These are phyloP conservation scores for Cryphonectria radicalis DNA, from an alignment of 2,329 filamentous ascomycete species.

Conservation along the genomic window DNA sequence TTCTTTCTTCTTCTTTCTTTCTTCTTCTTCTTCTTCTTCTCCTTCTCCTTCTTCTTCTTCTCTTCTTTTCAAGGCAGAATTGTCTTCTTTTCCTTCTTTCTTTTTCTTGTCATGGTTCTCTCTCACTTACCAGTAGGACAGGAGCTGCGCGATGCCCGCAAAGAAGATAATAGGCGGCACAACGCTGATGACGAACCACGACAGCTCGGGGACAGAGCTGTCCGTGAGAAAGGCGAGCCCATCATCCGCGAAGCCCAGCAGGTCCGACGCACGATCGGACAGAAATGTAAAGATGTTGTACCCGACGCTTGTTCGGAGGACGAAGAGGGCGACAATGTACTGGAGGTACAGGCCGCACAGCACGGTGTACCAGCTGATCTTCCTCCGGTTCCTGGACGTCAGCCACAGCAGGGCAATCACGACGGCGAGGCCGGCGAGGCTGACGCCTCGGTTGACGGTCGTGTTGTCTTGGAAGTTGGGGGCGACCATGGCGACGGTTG, in stretches of 20 bases:
- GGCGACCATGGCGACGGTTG: slow-evolving; percentile 79
- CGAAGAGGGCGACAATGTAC: slow-evolving; percentile 87
- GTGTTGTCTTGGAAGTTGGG: slow-evolving; percentile 76
- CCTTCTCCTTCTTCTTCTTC: too few relatives aligned
- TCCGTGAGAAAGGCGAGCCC: slow-evolving; percentile 76
- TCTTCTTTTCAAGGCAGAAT: too few relatives aligned
- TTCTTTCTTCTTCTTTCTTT: too few relatives aligned
- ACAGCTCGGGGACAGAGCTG: slow-evolving; percentile 43
- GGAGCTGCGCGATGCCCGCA: slow-evolving; percentile 84
- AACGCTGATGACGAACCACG: slow-evolving; percentile 77
- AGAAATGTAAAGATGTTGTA: slow-evolving; percentile 94
- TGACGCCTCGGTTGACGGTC: slow-evolving; percentile 77
- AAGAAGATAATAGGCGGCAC: slow-evolving; percentile 97
- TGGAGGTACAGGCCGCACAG: slow-evolving; percentile 88
- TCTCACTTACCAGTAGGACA: slow-evolving; percentile 66
- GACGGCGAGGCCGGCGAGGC: slow-evolving; percentile 76
- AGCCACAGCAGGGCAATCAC: slow-evolving; percentile 69
- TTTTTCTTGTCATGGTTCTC: background rate
- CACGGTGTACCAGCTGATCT: slow-evolving; percentile 75
- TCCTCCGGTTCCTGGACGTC: slow-evolving; percentile 71
- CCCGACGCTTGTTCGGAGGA: slow-evolving; percentile 77
- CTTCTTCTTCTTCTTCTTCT: too few relatives aligned
- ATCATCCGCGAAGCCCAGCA: slow-evolving; percentile 75
- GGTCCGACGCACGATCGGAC: slow-evolving; percentile 70
- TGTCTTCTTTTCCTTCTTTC: too few relatives aligned